phyloP scores from a whole-genome alignment of 768 basidiomycete species.

The Russula sp. region DNA sequence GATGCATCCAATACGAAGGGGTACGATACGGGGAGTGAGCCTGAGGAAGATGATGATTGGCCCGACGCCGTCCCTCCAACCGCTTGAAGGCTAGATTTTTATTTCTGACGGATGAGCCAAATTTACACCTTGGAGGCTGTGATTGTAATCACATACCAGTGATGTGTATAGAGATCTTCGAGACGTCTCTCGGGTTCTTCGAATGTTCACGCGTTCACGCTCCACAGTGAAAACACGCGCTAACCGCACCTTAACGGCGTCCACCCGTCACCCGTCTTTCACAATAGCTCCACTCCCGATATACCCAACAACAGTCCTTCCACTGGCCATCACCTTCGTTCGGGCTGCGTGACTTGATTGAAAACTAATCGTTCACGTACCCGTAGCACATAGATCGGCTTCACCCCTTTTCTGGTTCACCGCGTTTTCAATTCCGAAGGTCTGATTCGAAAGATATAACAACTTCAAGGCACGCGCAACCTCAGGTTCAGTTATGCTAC shows the following conservation, averaged over 20 bases:
- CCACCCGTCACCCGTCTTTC: not conserved
- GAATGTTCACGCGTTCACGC: too few relatives aligned
- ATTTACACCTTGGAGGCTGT: not conserved
- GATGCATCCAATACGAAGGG: not conserved
- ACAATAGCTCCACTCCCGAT: not conserved
- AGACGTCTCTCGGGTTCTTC: too few relatives aligned
- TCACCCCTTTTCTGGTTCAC: not conserved
- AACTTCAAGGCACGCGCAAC: not conserved
- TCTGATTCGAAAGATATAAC: not conserved
- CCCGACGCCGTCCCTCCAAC: not conserved
- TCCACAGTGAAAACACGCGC: not conserved
- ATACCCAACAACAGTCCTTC: not conserved
- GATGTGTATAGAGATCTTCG: too few relatives aligned
- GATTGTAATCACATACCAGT: not conserved
- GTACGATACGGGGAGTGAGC: not conserved
- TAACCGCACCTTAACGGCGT: not conserved
- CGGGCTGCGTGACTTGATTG: not conserved
- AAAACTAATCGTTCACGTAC: not conserved
- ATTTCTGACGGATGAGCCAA: not conserved
- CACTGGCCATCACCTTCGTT: not conserved
- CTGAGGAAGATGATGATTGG: not conserved
- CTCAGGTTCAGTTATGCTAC: not conserved
- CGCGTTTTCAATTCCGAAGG: not conserved
- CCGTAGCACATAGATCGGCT: not conserved
- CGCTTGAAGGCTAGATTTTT: not conserved